These are phyloP conservation scores for Pterocarpus macrocarpus DNA, from an alignment of 306 rosid genomes.

Conservation along the genomic window DNA sequence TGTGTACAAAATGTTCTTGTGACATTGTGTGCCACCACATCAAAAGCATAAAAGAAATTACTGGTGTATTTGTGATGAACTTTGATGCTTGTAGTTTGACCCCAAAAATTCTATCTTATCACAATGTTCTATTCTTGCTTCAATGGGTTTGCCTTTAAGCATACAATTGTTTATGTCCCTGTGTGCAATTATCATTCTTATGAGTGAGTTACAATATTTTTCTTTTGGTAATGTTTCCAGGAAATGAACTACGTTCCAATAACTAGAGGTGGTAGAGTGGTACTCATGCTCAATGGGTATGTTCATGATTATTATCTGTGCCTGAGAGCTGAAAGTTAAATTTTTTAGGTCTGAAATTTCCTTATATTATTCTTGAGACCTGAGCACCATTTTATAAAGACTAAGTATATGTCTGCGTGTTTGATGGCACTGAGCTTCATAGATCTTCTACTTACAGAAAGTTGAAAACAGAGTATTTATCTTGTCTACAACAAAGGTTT, in stretches of 20 bases:
- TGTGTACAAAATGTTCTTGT: background rate
- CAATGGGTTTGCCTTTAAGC: background rate
- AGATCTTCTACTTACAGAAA: conserved; percentile 23
- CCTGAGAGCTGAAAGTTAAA: conserved; percentile 5
- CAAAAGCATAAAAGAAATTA: background rate
- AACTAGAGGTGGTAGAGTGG: conserved; percentile 86
- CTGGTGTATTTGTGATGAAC: background rate
- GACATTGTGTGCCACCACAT: background rate
- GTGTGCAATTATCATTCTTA: conserved; percentile 31
- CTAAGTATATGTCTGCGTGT: background rate
- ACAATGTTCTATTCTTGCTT: conserved; percentile 17
- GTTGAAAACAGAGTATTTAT: conserved; percentile 5
- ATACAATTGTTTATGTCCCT: conserved; percentile 4
- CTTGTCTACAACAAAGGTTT: conserved; percentile 8
- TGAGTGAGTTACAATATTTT: conserved; percentile 30
- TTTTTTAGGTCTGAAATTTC: background rate
- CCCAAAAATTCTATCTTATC: conserved; percentile 23
- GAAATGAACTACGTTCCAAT: conserved; percentile 94
- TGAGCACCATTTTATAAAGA: background rate
- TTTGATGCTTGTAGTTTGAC: conserved; percentile 21
- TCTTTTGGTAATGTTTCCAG: conserved; percentile 55
- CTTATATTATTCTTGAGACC: conserved; percentile 33
- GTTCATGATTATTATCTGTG: conserved; percentile 48
- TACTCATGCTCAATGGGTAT: conserved; percentile 93
- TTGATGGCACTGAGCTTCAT: conserved; percentile 22